A percentile compares a stretch with the other conserved stretches of the same genome.
These are phyloP conservation scores for Eleusine indica DNA, from an alignment of 176 grass and related monocot species.

Conservation along the genomic window DNA sequence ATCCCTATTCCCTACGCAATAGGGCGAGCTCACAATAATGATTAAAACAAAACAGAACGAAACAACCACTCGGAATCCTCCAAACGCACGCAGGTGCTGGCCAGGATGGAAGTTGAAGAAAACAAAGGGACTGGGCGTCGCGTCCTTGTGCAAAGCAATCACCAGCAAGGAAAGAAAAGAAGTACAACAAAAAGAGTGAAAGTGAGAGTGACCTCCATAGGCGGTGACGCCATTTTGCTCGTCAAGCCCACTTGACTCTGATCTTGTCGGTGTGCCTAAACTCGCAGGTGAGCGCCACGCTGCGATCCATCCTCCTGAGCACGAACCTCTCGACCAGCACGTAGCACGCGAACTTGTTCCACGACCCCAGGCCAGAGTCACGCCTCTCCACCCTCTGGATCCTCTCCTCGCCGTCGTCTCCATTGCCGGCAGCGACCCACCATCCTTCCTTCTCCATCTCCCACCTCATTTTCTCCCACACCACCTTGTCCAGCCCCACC, in stretches of 20 bases:
- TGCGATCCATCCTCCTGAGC: slow-evolving; percentile 45
- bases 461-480: slow-evolving; percentile 57
- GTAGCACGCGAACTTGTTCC: slow-evolving; percentile 26
- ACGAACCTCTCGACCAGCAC: slow-evolving; percentile 51
- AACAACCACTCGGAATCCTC: no score
- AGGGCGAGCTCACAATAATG: no score
- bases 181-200: no score
- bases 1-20: no score
- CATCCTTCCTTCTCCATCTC: slow-evolving; percentile 45
- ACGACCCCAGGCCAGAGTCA: neutral
- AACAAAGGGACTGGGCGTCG: no score
- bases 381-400: slow-evolving; percentile 17
- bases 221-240: neutral
- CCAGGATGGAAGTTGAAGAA: no score
- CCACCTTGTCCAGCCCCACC: slow-evolving; percentile 19
- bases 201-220: no score
- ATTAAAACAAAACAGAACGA: no score
- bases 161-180: no score
- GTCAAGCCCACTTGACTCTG: slow-evolving; percentile 24
- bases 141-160: no score
- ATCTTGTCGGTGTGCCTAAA: slow-evolving; percentile 49
- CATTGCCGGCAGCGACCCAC: neutral
- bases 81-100: no score
- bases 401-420: neutral
- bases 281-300: slow-evolving; percentile 39